phyloP scores from a whole-genome alignment of 2,329 filamentous ascomycete species.

The Bertia moriformis region DNA sequence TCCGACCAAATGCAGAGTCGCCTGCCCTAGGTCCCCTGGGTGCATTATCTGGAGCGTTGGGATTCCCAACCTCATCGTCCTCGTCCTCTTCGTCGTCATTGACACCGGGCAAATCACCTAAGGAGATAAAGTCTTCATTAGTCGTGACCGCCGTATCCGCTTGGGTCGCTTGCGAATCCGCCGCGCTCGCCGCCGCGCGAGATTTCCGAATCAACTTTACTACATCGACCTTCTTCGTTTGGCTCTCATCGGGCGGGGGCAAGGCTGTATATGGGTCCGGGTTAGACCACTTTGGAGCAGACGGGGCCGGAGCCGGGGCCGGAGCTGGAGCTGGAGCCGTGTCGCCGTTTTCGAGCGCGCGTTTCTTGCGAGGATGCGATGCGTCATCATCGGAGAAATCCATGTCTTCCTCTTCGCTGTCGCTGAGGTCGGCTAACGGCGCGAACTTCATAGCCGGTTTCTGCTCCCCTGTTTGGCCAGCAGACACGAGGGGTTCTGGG shows the following conservation, averaged over 20 bases:
- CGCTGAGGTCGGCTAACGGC: background rate
- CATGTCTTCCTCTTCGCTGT: slow-evolving; percentile 1
- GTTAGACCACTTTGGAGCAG: slow-evolving; percentile 75
- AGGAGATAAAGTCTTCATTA: slow-evolving; percentile 80
- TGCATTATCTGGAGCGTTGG: slow-evolving; percentile 9
- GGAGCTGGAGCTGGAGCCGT: background rate
- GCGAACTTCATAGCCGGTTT: background rate
- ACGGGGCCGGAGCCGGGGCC: background rate
- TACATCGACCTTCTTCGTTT: slow-evolving; percentile 68
- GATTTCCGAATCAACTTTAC: slow-evolving; percentile 87
- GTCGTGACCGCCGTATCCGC: slow-evolving; percentile 35
- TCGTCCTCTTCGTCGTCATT: slow-evolving; percentile 35
- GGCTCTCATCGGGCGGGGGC: slow-evolving; percentile 61
- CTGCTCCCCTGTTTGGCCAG: background rate
- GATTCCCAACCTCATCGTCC: slow-evolving; percentile 7
- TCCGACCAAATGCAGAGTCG: slow-evolving; percentile 36
- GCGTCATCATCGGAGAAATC: background rate
- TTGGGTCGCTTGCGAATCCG: slow-evolving; percentile 23
- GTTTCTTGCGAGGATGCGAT: slow-evolving; percentile 1
- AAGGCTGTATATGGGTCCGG: slow-evolving; percentile 84
- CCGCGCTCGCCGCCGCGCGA: slow-evolving; percentile 33
- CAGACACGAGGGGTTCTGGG: background rate
- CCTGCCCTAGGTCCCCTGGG: slow-evolving; percentile 15
- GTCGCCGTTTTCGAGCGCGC: background rate
- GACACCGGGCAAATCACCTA: slow-evolving; percentile 32